Percentiles rank a stretch among this genome's conserved stretches.
Evolutionary conservation across 192 early-diverging fungal genomes (phyloP).

Genomic region (Lunasporangiospora selenospora): DNA sequence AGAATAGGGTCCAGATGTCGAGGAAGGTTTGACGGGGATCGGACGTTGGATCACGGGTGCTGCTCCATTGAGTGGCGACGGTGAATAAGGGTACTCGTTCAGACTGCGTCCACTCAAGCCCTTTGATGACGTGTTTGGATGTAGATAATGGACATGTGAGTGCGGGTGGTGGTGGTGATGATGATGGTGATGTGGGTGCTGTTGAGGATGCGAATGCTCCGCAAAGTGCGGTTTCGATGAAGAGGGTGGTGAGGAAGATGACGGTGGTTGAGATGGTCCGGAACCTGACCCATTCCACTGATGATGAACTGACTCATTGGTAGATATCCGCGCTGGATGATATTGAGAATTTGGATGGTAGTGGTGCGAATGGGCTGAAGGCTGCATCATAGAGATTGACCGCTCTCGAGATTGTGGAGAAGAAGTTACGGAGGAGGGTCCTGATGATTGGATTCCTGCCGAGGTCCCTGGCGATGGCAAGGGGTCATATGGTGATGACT

Average conservation of each 20-base stretch:
- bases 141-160: neutral
- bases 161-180: conserved; percentile 4
- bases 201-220: neutral
- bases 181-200: neutral
- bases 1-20: neutral
- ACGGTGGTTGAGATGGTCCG: neutral
- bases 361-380: neutral
- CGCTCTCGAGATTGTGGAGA: conserved; percentile 20
- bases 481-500: too few species aligned
- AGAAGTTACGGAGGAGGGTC: conserved; percentile 20
- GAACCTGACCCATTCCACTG: neutral
- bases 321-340: neutral
- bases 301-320: too few species aligned
- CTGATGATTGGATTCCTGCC: conserved; percentile 7
- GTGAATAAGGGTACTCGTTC: too few species aligned
- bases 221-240: too few species aligned
- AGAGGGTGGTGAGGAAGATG: conserved; percentile 5
- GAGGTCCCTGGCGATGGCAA: conserved; percentile 8
- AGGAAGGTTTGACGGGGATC: conserved; percentile 23
- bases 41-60: conserved; percentile 2
- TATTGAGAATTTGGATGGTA: conserved; percentile 10
- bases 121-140: too few species aligned
- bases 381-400: neutral
- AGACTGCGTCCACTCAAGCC: too few species aligned
- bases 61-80: neutral